Base-by-base conservation (phyloP, 805 yeast genomes). In the Metschnikowia cerradonensis region DNA sequence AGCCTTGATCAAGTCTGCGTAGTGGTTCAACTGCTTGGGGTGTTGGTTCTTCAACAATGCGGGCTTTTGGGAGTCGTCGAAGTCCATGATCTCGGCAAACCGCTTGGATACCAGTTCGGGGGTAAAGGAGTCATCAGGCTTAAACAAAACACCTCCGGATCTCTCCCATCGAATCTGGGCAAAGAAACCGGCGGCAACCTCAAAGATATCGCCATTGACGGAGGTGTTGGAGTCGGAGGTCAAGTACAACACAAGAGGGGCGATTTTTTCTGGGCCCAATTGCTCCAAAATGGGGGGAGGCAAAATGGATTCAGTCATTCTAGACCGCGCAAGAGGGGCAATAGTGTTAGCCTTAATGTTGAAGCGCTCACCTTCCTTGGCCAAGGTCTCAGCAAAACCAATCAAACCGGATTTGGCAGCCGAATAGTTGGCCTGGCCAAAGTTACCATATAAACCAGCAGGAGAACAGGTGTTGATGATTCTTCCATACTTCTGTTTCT, bases 151-250 rank as follows among this genome's bases (percentile, higher is more conserved):
- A 59, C 98, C 99, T 15, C 87, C 81, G 30, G 92, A 83, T 66
- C 98, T 82, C 71, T 92, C 92, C 97, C 97, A 92, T 64, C 97
- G 82, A 54, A 92, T 85, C 70, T 90, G 96, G 38, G 90, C 89
- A 67, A 79, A 89, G 66, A 85, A 87, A 0, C 98, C 98, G 40
- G 96, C 98, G 31, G 97, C 99, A 56, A 88, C 85, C 73, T 92
- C 97, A 70, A 80, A 92, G 48, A 86, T 85, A 40, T 90, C 82
- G 56, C 92, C 90, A 41, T 84, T 80, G 20, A 86, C 80, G 42
- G 76, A 71, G 20, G 45, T 45, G 52, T 62, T 67, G 45, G 76
- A 67, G 44, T 85, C 88, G 63, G 88, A 92, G 2, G 90, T 74
- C 57, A 92, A 76, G 66, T 80, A 90, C 42, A 90, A 80, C 7